Percentiles rank a stretch among this genome's conserved stretches.
Evolutionary conservation across 345 rosid species (phyloP).

Genomic region (Carallia brachiata): DNA sequence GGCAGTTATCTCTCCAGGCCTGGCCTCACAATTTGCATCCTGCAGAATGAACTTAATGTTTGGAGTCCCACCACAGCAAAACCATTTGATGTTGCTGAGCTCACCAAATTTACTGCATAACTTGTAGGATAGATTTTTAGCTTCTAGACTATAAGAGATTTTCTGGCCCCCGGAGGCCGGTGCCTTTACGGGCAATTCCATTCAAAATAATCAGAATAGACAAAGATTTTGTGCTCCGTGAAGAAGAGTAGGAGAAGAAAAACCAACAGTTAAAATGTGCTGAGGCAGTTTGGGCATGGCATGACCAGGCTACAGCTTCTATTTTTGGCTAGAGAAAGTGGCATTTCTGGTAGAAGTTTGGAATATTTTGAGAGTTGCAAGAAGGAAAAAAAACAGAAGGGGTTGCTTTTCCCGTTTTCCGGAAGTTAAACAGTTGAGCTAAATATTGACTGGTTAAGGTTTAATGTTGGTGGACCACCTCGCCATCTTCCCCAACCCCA

Average conservation of each 20-base stretch:
- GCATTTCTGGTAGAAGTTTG: slow-evolving; percentile 31
- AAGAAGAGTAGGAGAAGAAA: slow-evolving; percentile 51
- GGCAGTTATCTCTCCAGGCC: slow-evolving; percentile 63
- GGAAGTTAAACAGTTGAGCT: slow-evolving; percentile 42
- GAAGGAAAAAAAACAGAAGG: slow-evolving; percentile 23
- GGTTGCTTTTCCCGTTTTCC: background rate
- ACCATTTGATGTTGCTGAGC: slow-evolving; percentile 10
- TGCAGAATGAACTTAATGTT: slow-evolving; percentile 45
- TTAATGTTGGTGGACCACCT: slow-evolving; percentile 24
- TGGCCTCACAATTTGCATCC: slow-evolving; percentile 64
- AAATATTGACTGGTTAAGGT: slow-evolving; percentile 38
- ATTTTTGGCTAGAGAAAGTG: background rate
- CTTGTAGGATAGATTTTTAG: slow-evolving; percentile 55
- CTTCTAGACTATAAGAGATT: slow-evolving; percentile 47
- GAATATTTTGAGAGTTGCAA: slow-evolving; percentile 17
- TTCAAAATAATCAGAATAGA: slow-evolving; percentile 27
- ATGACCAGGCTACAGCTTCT: slow-evolving; percentile 6
- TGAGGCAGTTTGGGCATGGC: slow-evolving; percentile 1
- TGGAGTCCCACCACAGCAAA: slow-evolving; percentile 24
- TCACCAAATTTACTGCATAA: slow-evolving; percentile 44
- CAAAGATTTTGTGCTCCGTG: background rate
- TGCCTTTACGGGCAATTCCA: slow-evolving; percentile 67
- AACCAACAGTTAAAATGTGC: slow-evolving; percentile 32
- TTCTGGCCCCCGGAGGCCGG: slow-evolving; percentile 41
- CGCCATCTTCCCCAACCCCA: slow-evolving; percentile 17